Conservation (phyloP, 768 basidiomycete species). For the Leccinum barrowsii region DNA sequence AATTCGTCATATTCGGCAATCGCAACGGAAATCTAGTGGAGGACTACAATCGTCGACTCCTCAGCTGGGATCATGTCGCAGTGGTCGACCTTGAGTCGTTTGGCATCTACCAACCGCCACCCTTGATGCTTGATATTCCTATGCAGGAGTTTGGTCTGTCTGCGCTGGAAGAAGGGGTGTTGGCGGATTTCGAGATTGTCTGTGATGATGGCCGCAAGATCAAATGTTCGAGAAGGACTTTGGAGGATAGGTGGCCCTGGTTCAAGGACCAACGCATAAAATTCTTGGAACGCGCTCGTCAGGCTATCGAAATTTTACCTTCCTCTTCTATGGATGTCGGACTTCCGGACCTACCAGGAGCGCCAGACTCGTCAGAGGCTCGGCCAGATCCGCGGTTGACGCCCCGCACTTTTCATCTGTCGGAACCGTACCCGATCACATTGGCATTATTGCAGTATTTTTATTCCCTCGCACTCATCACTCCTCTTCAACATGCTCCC, state of each 20-base stretch:
- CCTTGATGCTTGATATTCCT: slow-evolving; percentile 56
- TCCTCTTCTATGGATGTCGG: slow-evolving; percentile 57
- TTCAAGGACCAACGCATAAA: slow-evolving; percentile 69
- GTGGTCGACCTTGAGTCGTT: slow-evolving; percentile 91
- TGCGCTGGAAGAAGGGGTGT: slow-evolving; percentile 72
- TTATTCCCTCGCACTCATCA: slow-evolving; percentile 81
- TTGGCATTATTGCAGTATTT: slow-evolving; percentile 92
- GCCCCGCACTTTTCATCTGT: slow-evolving; percentile 73
- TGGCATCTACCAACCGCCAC: slow-evolving; percentile 90
- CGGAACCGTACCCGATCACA: slow-evolving; percentile 87
- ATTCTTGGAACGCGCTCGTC: slow-evolving; percentile 56
- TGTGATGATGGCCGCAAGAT: slow-evolving; percentile 89
- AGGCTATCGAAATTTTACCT: slow-evolving; percentile 56
- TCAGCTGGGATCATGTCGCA: slow-evolving; percentile 91
- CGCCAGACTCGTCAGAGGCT: slow-evolving; percentile 43
- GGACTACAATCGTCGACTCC: slow-evolving; percentile 86
- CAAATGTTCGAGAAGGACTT: slow-evolving; percentile 74
- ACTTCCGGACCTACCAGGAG: slow-evolving; percentile 59
- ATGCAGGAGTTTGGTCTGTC: slow-evolving; percentile 86
- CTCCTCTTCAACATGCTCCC: slow-evolving; percentile 87
- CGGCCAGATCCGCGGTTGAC: slow-evolving; percentile 78
- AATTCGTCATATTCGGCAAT: slow-evolving; percentile 90
- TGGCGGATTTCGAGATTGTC: slow-evolving; percentile 90
- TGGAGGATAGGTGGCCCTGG: slow-evolving; percentile 95
- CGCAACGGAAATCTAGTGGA: slow-evolving; percentile 82